These are phyloP conservation scores for Syzygium aromaticum DNA, from an alignment of 345 rosid genomes.

Conservation along the genomic window DNA sequence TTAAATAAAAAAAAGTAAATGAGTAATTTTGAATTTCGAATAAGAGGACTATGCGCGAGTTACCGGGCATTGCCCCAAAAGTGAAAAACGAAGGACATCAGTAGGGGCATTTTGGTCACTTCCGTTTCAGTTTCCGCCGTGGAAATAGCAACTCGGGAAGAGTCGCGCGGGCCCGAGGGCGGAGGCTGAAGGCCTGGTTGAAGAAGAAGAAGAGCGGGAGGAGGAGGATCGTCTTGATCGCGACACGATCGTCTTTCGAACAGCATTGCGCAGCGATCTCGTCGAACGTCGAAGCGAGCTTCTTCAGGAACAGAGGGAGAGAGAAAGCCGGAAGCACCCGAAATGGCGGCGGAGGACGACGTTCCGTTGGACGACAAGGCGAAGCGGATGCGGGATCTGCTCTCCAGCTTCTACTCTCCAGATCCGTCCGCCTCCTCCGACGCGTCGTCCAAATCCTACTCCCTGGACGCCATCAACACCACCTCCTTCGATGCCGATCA, in stretches of 20 bases:
- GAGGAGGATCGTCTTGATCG: not conserved
- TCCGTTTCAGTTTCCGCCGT: rapidly evolving
- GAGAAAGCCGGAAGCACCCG: not conserved
- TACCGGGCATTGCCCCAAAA: not conserved
- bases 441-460: slow-evolving; percentile 26
- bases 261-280: not conserved
- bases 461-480: slow-evolving; percentile 78
- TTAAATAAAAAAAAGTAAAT: too few species aligned
- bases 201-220: not conserved
- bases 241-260: not conserved
- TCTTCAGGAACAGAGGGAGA: not conserved
- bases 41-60: not conserved
- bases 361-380: slow-evolving; percentile 93
- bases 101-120: not conserved
- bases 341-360: slow-evolving; percentile 53
- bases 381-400: slow-evolving; percentile 97
- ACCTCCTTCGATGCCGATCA: slow-evolving; percentile 78
- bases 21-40: too few species aligned
- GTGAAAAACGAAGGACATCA: not conserved
- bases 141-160: not conserved
- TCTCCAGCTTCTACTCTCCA: slow-evolving; percentile 93
- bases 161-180: not conserved
- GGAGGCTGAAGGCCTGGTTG: not conserved
- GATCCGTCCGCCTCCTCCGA: slow-evolving; percentile 57
- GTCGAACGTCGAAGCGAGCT: not conserved